Conservation (phyloP, 352 stramenopile genomes). For the Globisporangium acanthophoron region DNA sequence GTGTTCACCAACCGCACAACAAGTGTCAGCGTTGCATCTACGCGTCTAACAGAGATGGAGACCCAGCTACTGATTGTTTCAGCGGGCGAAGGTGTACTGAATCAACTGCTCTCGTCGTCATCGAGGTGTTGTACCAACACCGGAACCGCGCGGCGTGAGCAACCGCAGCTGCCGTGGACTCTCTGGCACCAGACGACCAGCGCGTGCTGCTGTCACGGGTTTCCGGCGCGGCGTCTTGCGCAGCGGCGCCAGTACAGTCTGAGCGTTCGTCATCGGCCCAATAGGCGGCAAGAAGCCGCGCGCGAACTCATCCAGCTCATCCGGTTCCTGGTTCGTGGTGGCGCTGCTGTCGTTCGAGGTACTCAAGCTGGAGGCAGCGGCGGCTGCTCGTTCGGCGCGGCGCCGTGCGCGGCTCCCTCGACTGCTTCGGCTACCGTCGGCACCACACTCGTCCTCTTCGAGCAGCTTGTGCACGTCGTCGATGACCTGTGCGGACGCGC, state of each 20-base stretch:
- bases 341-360: conserved; percentile 2
- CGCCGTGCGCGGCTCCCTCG: conserved; percentile 3
- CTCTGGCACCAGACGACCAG: conserved; percentile 28
- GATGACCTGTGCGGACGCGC: conserved; percentile 42
- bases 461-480: conserved; percentile 48
- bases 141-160: conserved; percentile 13
- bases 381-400: conserved; percentile 17
- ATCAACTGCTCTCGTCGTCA: background rate
- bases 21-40: background rate
- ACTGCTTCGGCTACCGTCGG: conserved; percentile 1
- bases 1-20: too few relatives aligned
- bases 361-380: conserved; percentile 7
- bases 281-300: conserved; percentile 32
- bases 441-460: conserved; percentile 9
- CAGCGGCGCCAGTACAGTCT: conserved; percentile 15
- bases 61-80: too few relatives aligned
- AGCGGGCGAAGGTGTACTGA: background rate
- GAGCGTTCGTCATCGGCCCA: background rate
- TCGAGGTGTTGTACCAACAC: conserved; percentile 3
- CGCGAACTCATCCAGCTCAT: conserved; percentile 35
- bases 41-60: background rate
- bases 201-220: conserved; percentile 34
- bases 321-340: conserved; percentile 13
- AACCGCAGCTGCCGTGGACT: conserved; percentile 41
- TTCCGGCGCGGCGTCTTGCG: conserved; percentile 48